Evolutionary conservation across 1,284 basidiomycete genomes (phyloP).

Genomic region (Naganishia albida): DNA sequence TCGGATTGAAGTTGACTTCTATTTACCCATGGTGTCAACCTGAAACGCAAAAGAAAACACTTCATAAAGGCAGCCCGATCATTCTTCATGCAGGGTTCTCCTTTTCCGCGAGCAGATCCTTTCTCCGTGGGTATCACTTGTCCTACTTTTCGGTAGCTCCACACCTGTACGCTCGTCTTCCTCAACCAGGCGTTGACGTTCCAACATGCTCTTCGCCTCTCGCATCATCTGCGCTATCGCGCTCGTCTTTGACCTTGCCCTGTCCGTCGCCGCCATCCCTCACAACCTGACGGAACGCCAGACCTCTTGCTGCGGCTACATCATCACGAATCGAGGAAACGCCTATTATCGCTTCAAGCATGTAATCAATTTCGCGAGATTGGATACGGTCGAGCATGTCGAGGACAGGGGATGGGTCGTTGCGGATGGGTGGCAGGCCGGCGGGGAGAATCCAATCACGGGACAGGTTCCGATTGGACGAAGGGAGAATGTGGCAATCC

Average conservation of each 20-base stretch:
- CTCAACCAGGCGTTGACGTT: no score
- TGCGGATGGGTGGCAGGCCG: slow-evolving; percentile 23
- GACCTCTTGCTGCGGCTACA: slow-evolving; percentile 16
- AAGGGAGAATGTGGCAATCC: slow-evolving; percentile 3
- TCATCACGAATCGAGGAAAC: slow-evolving; percentile 12
- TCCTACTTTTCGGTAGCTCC: no score
- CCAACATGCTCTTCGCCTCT: not conserved
- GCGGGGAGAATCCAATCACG: slow-evolving; percentile 10
- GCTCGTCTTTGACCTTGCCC: not conserved
- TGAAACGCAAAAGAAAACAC: no score
- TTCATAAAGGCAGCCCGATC: no score
- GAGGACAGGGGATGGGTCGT: slow-evolving; percentile 1
- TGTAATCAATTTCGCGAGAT: slow-evolving; percentile 7
- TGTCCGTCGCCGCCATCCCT: not conserved
- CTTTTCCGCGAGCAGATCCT: no score
- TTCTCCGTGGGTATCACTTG: no score
- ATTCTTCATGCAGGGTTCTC: no score
- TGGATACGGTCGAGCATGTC: slow-evolving; percentile 6
- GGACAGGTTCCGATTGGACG: slow-evolving; percentile 13
- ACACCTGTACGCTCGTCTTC: no score
- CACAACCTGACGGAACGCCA: not conserved
- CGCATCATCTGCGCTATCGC: not conserved
- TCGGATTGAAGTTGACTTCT: no score
- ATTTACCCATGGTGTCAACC: no score
- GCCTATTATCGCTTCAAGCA: slow-evolving; percentile 16